Evolutionary conservation across 2,329 filamentous ascomycete species (phyloP).

Genomic region (Gremmenia infestans): DNA sequence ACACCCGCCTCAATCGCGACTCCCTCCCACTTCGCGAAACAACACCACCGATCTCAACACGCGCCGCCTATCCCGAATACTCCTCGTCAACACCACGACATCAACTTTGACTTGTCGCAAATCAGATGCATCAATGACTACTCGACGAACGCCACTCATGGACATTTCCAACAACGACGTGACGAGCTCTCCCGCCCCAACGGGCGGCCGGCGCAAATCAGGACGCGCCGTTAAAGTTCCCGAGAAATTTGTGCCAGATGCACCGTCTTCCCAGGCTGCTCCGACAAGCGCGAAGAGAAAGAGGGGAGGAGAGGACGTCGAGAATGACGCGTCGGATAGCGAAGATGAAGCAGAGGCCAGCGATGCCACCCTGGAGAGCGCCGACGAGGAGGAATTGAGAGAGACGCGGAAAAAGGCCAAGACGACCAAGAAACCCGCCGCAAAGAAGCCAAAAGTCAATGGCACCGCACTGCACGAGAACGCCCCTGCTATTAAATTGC

Average conservation of each 20-base stretch:
- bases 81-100: slow-evolving; percentile 1
- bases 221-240: slow-evolving; percentile 61
- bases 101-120: slow-evolving; percentile 7
- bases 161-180: slow-evolving; percentile 49
- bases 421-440: slow-evolving; percentile 49
- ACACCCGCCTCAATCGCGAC: slow-evolving; percentile 7
- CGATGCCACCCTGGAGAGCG: slow-evolving; percentile 37
- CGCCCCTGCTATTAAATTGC: slow-evolving; percentile 42
- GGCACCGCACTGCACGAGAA: slow-evolving; percentile 51
- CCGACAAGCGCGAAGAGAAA: slow-evolving; percentile 52
- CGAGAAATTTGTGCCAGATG: slow-evolving; percentile 54
- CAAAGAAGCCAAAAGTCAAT: slow-evolving; percentile 62
- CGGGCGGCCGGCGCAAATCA: slow-evolving; percentile 55
- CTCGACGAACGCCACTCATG: slow-evolving; percentile 44
- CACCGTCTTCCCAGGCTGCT: slow-evolving; percentile 32
- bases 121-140: slow-evolving; percentile 35
- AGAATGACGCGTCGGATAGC: slow-evolving; percentile 42
- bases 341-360: slow-evolving; percentile 43
- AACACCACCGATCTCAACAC: slow-evolving; percentile 13
- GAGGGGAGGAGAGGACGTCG: slow-evolving; percentile 41
- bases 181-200: slow-evolving; percentile 46
- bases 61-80: slow-evolving; percentile 10
- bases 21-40: slow-evolving; percentile 5
- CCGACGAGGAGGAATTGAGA: slow-evolving; percentile 43
- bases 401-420: slow-evolving; percentile 33